Conservation (phyloP, 768 basidiomycete genomes). For the Suillus paluster region DNA sequence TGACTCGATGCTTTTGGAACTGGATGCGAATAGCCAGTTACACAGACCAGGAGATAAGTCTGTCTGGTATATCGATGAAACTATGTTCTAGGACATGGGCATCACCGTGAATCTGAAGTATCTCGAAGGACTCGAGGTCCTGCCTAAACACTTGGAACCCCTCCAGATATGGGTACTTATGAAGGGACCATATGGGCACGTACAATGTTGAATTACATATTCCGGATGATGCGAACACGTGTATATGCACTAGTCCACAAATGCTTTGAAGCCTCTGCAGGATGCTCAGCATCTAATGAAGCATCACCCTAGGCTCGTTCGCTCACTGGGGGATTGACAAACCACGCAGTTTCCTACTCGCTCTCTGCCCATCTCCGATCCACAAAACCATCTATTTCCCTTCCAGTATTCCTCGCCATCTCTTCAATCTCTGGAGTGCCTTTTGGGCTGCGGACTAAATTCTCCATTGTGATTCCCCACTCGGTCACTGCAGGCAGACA, state of each 20-base stretch:
- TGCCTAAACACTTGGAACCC: background rate
- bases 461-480: constrained; percentile 71
- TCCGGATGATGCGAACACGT: constrained; percentile 89
- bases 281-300: constrained; percentile 1
- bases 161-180: background rate
- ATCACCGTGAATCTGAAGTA: background rate
- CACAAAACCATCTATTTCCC: constrained; percentile 67
- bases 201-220: too few species aligned
- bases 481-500: constrained; percentile 66
- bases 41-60: background rate
- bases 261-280: constrained; percentile 80
- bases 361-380: constrained; percentile 66
- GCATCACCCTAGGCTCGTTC: background rate
- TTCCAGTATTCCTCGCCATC: constrained; percentile 53
- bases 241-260: constrained; percentile 80
- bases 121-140: background rate
- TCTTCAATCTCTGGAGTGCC: constrained; percentile 58
- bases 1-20: background rate
- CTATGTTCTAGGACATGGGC: background rate
- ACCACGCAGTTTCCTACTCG: constrained; percentile 93
- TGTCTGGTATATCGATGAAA: background rate
- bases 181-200: too few species aligned
- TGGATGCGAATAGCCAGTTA: background rate
- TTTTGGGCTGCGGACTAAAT: constrained; percentile 55
- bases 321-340: constrained; percentile 85